Percentiles rank a stretch among this genome's conserved stretches.
These are phyloP conservation scores for Cutaneotrichosporon sp. DNA, from an alignment of 1,284 basidiomycete genomes.

Conservation along the genomic window DNA sequence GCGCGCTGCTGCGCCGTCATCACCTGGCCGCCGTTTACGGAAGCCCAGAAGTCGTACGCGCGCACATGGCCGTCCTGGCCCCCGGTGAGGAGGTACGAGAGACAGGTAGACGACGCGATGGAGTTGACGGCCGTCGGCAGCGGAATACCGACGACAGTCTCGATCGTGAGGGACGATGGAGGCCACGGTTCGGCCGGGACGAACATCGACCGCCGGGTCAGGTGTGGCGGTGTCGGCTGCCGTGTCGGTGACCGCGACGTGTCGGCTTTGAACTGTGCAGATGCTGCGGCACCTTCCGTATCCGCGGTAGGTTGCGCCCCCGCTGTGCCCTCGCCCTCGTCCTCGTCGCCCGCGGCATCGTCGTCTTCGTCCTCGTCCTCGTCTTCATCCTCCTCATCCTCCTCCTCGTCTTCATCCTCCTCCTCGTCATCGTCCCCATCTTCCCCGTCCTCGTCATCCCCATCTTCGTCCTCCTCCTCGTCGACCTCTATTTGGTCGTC, in stretches of 20 bases:
- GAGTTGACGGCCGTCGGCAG: conserved; percentile 82
- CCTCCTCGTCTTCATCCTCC: conserved; percentile 23
- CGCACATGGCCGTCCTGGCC: conserved; percentile 91
- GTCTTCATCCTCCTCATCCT: conserved; percentile 25
- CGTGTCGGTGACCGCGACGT: not conserved
- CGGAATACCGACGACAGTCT: conserved; percentile 86
- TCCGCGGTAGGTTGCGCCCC: too few species aligned
- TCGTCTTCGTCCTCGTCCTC: conserved; percentile 27
- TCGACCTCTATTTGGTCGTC: conserved; percentile 11
- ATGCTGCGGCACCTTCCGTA: not conserved
- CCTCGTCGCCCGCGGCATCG: conserved; percentile 27
- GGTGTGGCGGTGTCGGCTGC: conserved; percentile 24
- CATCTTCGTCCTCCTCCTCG: not conserved
- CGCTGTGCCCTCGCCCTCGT: conserved; percentile 14
- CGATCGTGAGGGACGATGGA: conserved; percentile 69
- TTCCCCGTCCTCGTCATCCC: conserved; percentile 19
- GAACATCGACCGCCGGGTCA: conserved; percentile 35
- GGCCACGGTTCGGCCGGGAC: conserved; percentile 24
- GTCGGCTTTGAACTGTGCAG: not conserved
- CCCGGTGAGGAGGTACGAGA: conserved; percentile 83
- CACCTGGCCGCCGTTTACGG: conserved; percentile 80
- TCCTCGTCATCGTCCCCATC: conserved; percentile 14
- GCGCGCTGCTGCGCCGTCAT: conserved; percentile 85
- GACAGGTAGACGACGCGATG: conserved; percentile 76
- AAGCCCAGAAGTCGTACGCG: conserved; percentile 84